phyloP scores from a whole-genome alignment of 768 basidiomycete genomes.

The Candolleomyces aberdarensis region DNA sequence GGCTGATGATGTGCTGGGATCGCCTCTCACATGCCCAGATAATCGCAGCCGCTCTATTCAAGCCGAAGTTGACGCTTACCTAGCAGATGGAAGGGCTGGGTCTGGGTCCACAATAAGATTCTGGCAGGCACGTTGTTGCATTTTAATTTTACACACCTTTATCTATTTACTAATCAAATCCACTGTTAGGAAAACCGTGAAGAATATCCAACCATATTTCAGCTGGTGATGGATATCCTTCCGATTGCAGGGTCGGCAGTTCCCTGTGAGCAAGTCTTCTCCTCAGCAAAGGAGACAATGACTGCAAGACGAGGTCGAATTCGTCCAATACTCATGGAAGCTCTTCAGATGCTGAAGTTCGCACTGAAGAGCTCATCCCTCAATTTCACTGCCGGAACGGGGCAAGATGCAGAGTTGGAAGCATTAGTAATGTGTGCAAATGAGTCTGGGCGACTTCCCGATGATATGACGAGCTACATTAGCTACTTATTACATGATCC shows the following conservation, averaged over 20 bases:
- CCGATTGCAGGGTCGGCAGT: conserved; percentile 7
- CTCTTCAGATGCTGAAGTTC: conserved; percentile 5
- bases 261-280: conserved; percentile 6
- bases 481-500: not conserved
- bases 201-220: not conserved
- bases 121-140: not conserved
- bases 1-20: not conserved
- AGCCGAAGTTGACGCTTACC: conserved; percentile 3
- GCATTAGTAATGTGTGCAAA: not conserved
- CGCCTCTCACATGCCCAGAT: not conserved
- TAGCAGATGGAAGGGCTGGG: not conserved
- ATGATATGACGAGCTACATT: not conserved
- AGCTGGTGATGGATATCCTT: conserved; percentile 1
- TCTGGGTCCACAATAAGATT: not conserved
- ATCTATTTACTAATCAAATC: no score
- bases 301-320: not conserved
- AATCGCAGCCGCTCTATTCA: not conserved
- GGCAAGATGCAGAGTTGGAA: not conserved
- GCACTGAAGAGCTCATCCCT: not conserved
- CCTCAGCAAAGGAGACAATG: conserved; percentile 7
- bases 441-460: not conserved
- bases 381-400: not conserved
- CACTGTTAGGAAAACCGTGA: not conserved
- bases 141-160: no score
- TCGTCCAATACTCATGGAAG: conserved; percentile 1